Conservation (phyloP, 305 asterid species). For the Fraxinus latifolia region DNA sequence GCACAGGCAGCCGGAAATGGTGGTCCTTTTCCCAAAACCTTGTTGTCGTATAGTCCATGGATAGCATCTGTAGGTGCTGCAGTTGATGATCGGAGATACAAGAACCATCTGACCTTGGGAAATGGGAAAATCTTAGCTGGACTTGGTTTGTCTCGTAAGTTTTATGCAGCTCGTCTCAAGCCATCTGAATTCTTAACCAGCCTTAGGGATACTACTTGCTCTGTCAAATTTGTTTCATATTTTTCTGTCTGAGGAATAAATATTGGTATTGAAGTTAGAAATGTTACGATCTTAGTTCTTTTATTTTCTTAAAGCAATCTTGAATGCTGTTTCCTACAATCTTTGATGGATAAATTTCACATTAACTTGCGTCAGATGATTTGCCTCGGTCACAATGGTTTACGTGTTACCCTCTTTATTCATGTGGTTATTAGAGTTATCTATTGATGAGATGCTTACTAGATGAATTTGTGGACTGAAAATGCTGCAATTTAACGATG, state of each 20-base stretch:
- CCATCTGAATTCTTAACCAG: not conserved
- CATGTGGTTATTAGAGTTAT: not conserved
- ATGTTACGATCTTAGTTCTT: not conserved
- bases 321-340: not conserved
- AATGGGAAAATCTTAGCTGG: conserved; percentile 84
- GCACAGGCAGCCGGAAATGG: conserved; percentile 99
- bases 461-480: not conserved
- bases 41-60: conserved; percentile 97
- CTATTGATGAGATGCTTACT: not conserved
- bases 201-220: not conserved
- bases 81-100: conserved; percentile 93
- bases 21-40: conserved; percentile 89
- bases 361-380: not conserved
- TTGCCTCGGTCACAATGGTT: not conserved
- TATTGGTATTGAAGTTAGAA: not conserved
- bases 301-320: not conserved
- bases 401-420: not conserved
- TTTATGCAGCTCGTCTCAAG: not conserved
- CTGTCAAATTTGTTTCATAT: not conserved
- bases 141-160: conserved; percentile 94
- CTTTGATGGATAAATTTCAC: not conserved
- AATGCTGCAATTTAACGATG: not conserved
- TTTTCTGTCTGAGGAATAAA: not conserved
- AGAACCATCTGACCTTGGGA: conserved; percentile 86
- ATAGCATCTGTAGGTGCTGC: conserved; percentile 95